These are phyloP conservation scores for Myxozyma vanderwaltii DNA, from an alignment of 805 yeast genomes.

Conservation along the genomic window DNA sequence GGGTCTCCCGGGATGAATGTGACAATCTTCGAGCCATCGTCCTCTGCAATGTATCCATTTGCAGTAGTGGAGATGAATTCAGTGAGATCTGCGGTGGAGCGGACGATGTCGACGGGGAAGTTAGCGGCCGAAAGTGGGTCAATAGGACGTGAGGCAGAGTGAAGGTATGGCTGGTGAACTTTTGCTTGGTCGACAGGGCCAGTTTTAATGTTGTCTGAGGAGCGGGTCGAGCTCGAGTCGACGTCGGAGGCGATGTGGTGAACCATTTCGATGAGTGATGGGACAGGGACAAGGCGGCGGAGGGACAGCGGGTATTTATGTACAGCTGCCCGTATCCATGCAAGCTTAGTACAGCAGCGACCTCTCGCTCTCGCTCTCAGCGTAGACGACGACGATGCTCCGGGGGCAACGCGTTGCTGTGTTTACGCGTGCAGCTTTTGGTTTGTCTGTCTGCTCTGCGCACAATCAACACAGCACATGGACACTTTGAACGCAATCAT, in stretches of 20 bases:
- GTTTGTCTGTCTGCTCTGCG: neutral
- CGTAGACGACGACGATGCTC: neutral
- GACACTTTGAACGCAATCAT: neutral
- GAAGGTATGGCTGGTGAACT: conserved; percentile 27
- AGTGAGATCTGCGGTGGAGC: conserved; percentile 32
- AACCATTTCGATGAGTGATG: neutral
- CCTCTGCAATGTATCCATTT: conserved; percentile 24
- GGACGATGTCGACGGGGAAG: conserved; percentile 32
- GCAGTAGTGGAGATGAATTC: conserved; percentile 28
- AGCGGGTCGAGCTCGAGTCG: neutral
- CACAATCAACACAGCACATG: neutral
- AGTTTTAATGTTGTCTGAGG: neutral
- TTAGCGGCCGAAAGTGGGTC: conserved; percentile 33
- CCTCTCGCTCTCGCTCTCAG: too few relatives aligned
- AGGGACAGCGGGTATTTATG: too few relatives aligned
- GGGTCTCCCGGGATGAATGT: conserved; percentile 36
- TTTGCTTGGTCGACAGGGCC: neutral
- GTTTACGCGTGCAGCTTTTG: too few relatives aligned
- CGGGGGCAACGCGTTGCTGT: neutral
- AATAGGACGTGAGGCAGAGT: conserved; percentile 11
- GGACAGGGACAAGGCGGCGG: neutral
- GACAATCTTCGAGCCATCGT: conserved; percentile 33
- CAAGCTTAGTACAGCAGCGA: too few relatives aligned
- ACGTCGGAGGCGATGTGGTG: neutral
- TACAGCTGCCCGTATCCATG: too few relatives aligned